These are phyloP conservation scores for Sporothrix sp. DNA, from an alignment of 2,329 filamentous ascomycete genomes.

Conservation along the genomic window DNA sequence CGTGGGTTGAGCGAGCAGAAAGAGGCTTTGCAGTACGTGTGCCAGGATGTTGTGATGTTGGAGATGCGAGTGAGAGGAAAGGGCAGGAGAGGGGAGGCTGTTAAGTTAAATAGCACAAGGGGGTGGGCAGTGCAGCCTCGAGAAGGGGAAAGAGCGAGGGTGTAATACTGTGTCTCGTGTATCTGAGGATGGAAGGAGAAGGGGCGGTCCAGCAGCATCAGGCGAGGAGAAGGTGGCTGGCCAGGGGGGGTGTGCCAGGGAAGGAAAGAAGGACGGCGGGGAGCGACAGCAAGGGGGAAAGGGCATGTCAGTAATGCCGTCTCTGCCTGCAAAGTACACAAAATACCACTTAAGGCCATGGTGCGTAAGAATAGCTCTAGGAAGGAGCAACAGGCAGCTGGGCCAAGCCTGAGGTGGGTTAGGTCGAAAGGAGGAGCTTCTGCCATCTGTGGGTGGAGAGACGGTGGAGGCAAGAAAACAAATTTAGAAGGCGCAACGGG, in stretches of 20 bases:
- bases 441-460: slow-evolving; percentile 1
- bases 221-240: slow-evolving; percentile 8
- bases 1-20: slow-evolving; percentile 30
- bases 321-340: neutral
- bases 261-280: neutral
- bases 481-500: slow-evolving; percentile 4
- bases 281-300: neutral
- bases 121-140: slow-evolving; percentile 9
- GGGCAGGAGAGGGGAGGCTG: slow-evolving; percentile 14
- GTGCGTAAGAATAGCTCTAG: neutral
- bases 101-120: slow-evolving; percentile 16
- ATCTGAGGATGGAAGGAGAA: neutral
- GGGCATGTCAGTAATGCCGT: neutral
- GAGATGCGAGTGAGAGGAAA: slow-evolving; percentile 12
- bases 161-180: slow-evolving; percentile 1
- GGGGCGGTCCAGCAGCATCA: slow-evolving; percentile 3
- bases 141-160: slow-evolving; percentile 5
- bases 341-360: neutral
- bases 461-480: slow-evolving; percentile 6
- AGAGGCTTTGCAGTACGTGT: slow-evolving; percentile 29
- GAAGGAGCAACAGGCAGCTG: neutral
- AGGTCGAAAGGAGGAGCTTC: neutral
- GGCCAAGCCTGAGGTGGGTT: neutral
- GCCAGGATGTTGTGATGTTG: slow-evolving; percentile 21
- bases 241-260: neutral